Evolutionary conservation across 805 yeast species (phyloP).

Genomic region (Saccharomycopsis microspora): DNA sequence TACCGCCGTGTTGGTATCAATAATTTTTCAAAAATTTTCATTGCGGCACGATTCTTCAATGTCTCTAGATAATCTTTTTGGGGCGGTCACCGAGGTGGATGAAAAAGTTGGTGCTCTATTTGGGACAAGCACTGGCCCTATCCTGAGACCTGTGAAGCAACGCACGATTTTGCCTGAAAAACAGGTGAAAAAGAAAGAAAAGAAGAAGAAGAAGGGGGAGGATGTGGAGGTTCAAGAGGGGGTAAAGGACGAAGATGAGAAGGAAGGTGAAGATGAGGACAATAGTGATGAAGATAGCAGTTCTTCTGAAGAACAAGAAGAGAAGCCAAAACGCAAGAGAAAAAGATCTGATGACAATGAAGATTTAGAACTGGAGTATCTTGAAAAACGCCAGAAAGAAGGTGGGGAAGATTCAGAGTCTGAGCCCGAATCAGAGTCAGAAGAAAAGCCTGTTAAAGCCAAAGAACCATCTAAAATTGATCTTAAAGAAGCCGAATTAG

Average conservation of each 20-base stretch:
- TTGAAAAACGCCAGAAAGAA: conserved; percentile 12
- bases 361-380: conserved; percentile 15
- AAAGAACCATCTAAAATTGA: conserved; percentile 7
- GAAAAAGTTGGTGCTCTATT: neutral
- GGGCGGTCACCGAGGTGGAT: too few relatives aligned
- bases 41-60: too few relatives aligned
- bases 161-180: conserved; percentile 24
- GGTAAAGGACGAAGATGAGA: conserved; percentile 5
- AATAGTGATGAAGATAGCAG: conserved; percentile 6
- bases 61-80: too few relatives aligned
- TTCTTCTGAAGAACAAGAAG: neutral
- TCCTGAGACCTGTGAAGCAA: conserved; percentile 26
- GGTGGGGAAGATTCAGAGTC: conserved; percentile 10
- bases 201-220: conserved; percentile 3
- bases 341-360: conserved; percentile 14
- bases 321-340: conserved; percentile 7
- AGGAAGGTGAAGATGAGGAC: conserved; percentile 1
- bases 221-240: neutral
- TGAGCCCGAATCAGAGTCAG: conserved; percentile 2
- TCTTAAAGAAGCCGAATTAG: conserved; percentile 36
- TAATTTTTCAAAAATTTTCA: too few relatives aligned
- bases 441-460: neutral
- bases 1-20: too few relatives aligned
- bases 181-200: conserved; percentile 4
- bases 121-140: conserved; percentile 15